Percentiles rank a stretch among this genome's conserved stretches.
These are phyloP conservation scores for Blastomyces percursus DNA, from an alignment of 2,329 filamentous ascomycete genomes.

Conservation along the genomic window DNA sequence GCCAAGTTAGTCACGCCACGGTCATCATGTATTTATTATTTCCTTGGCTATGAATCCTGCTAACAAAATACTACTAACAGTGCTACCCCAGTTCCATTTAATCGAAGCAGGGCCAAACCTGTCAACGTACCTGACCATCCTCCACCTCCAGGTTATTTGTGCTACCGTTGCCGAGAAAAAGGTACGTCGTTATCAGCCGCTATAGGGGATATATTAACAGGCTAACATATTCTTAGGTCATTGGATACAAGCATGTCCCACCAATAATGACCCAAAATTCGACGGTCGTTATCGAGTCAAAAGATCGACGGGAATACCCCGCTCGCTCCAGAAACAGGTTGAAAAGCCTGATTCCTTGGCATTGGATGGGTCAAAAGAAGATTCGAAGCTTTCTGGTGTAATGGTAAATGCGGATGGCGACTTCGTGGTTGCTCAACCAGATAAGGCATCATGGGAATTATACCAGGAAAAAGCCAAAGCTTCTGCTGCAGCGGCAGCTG, in stretches of 20 bases:
- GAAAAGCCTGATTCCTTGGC: constrained; percentile 73
- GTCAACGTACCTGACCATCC: constrained; percentile 81
- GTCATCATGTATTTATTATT: background rate
- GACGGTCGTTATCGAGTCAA: constrained; percentile 90
- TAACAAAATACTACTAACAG: constrained; percentile 25
- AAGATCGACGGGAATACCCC: constrained; percentile 90
- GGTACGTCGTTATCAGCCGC: constrained; percentile 34
- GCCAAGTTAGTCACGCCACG: constrained; percentile 52
- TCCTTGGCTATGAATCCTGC: constrained; percentile 9
- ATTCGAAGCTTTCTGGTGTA: constrained; percentile 72
- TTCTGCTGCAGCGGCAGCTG: constrained; percentile 67
- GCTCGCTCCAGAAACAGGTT: constrained; percentile 88
- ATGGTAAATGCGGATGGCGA: constrained; percentile 98
- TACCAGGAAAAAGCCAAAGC: constrained; percentile 91
- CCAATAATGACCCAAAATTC: constrained; percentile 95
- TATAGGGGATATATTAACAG: constrained; percentile 1
- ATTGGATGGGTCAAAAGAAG: constrained; percentile 65
- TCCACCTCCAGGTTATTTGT: constrained; percentile 86
- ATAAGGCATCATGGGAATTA: constrained; percentile 92
- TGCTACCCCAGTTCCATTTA: constrained; percentile 35
- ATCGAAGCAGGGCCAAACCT: constrained; percentile 28
- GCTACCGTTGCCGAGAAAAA: constrained; percentile 91
- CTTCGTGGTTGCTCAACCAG: constrained; percentile 91
- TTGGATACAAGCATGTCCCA: constrained; percentile 96
- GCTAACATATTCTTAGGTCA: constrained; percentile 48